Percentiles rank a stretch among this genome's conserved stretches.
Evolutionary conservation across 2,329 filamentous ascomycete species (phyloP).

Genomic region (Parascedosporium putredinis): DNA sequence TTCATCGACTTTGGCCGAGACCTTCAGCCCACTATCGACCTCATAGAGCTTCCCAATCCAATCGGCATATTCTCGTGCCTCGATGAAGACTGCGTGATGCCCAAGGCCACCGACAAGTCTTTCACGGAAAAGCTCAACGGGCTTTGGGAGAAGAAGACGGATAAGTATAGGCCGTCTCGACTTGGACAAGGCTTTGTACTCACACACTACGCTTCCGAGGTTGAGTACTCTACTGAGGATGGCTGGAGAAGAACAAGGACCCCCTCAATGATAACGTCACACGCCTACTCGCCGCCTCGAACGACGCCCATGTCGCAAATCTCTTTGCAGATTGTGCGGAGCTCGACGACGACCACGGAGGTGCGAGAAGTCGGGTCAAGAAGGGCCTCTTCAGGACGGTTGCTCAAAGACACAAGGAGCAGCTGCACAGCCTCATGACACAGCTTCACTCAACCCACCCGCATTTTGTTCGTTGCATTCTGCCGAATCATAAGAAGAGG

Average conservation of each 20-base stretch:
- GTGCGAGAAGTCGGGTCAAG: conserved; percentile 73
- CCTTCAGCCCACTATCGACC: conserved; percentile 90
- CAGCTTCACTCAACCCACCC: conserved; percentile 94
- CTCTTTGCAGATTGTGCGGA: conserved; percentile 87
- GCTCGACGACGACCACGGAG: conserved; percentile 59
- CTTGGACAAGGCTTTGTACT: conserved; percentile 88
- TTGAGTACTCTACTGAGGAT: conserved; percentile 94
- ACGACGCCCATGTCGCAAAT: conserved; percentile 69
- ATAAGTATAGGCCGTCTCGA: conserved; percentile 82
- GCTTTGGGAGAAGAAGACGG: conserved; percentile 91
- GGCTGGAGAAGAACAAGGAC: conserved; percentile 99
- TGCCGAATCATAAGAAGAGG: conserved; percentile 95
- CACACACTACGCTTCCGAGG: conserved; percentile 94
- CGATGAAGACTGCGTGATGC: conserved; percentile 98
- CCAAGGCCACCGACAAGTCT: conserved; percentile 90
- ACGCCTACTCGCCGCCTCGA: conserved; percentile 70
- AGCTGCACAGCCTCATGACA: conserved; percentile 89
- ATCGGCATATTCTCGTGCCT: conserved; percentile 98
- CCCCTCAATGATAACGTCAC: conserved; percentile 96
- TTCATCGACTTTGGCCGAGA: conserved; percentile 99
- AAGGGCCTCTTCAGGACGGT: conserved; percentile 95
- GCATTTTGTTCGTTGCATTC: conserved; percentile 94
- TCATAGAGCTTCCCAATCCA: conserved; percentile 91
- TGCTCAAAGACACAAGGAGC: conserved; percentile 94
- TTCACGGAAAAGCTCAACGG: conserved; percentile 98